These are phyloP conservation scores for Fusarium sacchari DNA, from an alignment of 2,329 filamentous ascomycete species.

Conservation along the genomic window DNA sequence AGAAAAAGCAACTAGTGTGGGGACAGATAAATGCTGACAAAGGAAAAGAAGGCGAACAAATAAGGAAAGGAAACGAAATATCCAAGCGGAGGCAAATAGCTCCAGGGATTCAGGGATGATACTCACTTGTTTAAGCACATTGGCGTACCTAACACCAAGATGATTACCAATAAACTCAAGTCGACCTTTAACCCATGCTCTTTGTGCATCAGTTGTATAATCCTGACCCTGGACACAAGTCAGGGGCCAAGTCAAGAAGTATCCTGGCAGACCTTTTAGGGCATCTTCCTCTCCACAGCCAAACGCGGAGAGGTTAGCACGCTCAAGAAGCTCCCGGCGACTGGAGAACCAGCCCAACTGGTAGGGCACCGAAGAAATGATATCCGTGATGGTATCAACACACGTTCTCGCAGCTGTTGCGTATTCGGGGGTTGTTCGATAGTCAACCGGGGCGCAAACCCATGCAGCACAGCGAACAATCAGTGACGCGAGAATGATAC, in stretches of 20 bases:
- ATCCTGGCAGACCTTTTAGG: slow-evolving; percentile 66
- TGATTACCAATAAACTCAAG: slow-evolving; percentile 64
- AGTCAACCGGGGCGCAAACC: slow-evolving; percentile 69
- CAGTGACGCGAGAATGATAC: slow-evolving; percentile 65
- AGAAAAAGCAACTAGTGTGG: slow-evolving; percentile 17
- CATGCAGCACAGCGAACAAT: slow-evolving; percentile 69
- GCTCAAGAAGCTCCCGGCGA: slow-evolving; percentile 53
- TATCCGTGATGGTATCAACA: slow-evolving; percentile 65
- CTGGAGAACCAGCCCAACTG: slow-evolving; percentile 68
- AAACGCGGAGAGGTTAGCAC: slow-evolving; percentile 56
- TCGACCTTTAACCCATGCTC: slow-evolving; percentile 64
- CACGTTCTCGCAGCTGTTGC: slow-evolving; percentile 63
- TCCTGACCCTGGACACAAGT: slow-evolving; percentile 65
- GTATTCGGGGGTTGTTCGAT: slow-evolving; percentile 70
- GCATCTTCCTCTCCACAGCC: slow-evolving; percentile 60
- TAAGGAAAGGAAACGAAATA: neutral
- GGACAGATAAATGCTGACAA: neutral
- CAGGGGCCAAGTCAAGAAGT: slow-evolving; percentile 69
- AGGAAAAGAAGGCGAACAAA: neutral
- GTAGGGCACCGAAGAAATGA: slow-evolving; percentile 70
- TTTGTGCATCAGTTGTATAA: slow-evolving; percentile 67
- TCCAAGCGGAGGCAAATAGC: neutral
- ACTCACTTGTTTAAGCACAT: slow-evolving; percentile 63
- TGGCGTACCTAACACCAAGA: slow-evolving; percentile 67
- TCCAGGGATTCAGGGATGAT: neutral